Conservation (phyloP, 768 basidiomycete species). For the Brasilioporus rufonigricans region DNA sequence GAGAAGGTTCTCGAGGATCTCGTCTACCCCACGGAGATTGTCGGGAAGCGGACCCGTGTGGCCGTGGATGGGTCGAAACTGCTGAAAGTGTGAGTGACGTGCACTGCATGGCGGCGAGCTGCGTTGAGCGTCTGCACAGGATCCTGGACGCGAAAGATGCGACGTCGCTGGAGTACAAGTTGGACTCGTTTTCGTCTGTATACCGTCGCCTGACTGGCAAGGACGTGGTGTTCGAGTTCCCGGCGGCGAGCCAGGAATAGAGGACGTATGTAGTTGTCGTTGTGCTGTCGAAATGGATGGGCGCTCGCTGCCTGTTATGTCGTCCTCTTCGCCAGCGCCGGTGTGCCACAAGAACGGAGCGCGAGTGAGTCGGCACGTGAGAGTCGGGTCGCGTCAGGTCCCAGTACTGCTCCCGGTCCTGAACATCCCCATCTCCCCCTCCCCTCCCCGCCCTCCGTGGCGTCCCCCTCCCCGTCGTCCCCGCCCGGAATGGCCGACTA, state of each 20-base stretch:
- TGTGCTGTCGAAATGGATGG: constrained; percentile 35
- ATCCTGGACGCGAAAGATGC: constrained; percentile 98
- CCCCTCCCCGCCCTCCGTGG: constrained; percentile 48
- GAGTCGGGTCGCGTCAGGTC: constrained; percentile 33
- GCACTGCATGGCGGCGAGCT: constrained; percentile 6
- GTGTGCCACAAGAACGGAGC: constrained; percentile 25
- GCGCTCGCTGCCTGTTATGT: constrained; percentile 30
- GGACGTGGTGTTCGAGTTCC: constrained; percentile 95
- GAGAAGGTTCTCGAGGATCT: constrained; percentile 99
- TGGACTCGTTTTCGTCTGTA: constrained; percentile 97
- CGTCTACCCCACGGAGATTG: constrained; percentile 98
- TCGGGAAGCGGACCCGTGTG: constrained; percentile 96
- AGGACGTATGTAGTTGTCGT: constrained; percentile 29
- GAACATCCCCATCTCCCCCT: no score
- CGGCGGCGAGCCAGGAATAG: constrained; percentile 71
- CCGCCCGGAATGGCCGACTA: constrained; percentile 52
- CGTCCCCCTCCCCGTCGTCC: constrained; percentile 28
- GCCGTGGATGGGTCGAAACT: constrained; percentile 92
- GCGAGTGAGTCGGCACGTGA: constrained; percentile 27
- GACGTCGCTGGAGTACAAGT: constrained; percentile 98
- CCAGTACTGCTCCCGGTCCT: constrained; percentile 26
- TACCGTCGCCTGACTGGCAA: constrained; percentile 95
- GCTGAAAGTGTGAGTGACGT: constrained; percentile 86
- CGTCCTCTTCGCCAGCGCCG: constrained; percentile 5
- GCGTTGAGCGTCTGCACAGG: constrained; percentile 41